Base-by-base conservation (phyloP, 805 yeast species). In the Trichomonascus vanleenenianus region DNA sequence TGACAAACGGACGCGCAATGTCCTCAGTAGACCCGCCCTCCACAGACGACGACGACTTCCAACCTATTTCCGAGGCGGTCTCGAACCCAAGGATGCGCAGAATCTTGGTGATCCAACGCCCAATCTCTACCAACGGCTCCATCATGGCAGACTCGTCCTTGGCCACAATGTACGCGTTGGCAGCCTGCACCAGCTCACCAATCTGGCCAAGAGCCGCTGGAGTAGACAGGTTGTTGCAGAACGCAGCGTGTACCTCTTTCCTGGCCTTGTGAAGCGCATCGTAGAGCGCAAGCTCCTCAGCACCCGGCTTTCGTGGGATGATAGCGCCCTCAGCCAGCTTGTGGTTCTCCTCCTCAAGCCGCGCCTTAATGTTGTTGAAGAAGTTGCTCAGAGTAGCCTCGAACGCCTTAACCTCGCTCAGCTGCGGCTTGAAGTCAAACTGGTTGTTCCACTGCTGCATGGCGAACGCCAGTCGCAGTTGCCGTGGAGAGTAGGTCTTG, bases 401-500 rank as follows among this genome's bases (percentile, higher is more conserved):
- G 38, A 77, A 68, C 2, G 89, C 71, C 64, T 74, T 80, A 22
- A 86, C 95, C 61, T 91, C 96, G 45, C 72, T 67, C 46, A 93
- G 70, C 40, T 83, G 70, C 58, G 84, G 91, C 65, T 91, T 91
- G 70, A 93, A 93, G 63, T 93, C 99, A 41, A 93, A 69, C 51
- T 87, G 93, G 58, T 77, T 81, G 59, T 88, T 91, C 98, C 98
- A 93, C 56, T 82, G 87, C 46, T 85, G 86, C 54, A 86, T 73
- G 0, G 95, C 94, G 71, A 93, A 93, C 8, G 89, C 89, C 55
- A 93, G 73, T 53, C 99, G 78, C 57, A 93, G 73, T 64, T 93
- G 97, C 56, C 97, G 78, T 0, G 93, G 65, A 2, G 84, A 64
- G 58, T 78, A 86, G 52, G 65, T 76, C 45, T 72, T 66, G 51